phyloP scores from a whole-genome alignment of 495 filamentous ascomycete species.

The Tuber microsphaerosporum region DNA sequence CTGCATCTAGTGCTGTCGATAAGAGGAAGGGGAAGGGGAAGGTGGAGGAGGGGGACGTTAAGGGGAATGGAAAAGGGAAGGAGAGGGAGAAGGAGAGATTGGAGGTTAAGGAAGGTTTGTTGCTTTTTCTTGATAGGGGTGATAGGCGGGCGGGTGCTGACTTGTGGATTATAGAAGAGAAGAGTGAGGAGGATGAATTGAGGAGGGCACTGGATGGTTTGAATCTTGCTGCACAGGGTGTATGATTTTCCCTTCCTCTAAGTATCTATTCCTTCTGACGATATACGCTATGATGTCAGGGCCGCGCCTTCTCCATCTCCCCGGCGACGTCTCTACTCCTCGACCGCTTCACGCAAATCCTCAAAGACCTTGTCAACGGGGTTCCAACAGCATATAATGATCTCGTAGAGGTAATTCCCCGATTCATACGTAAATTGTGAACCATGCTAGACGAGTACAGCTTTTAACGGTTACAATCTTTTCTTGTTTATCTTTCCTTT shows the following conservation, averaged over 20 bases:
- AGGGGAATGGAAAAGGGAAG: constrained; percentile 31
- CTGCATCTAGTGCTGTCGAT: constrained; percentile 30
- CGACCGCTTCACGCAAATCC: constrained; percentile 73
- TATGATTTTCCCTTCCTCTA: constrained; percentile 5
- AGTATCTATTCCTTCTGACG: background rate
- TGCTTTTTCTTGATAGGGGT: constrained; percentile 23
- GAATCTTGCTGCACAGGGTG: constrained; percentile 58
- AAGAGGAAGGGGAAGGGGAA: constrained; percentile 16
- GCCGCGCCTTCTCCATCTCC: constrained; percentile 73
- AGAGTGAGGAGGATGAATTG: constrained; percentile 63
- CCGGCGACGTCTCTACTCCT: constrained; percentile 72
- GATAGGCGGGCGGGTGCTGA: constrained; percentile 43
- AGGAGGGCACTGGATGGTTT: constrained; percentile 67
- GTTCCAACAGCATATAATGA: constrained; percentile 90
- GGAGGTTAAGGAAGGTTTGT: constrained; percentile 43
- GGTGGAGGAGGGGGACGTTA: constrained; percentile 10
- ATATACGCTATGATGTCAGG: constrained; percentile 48
- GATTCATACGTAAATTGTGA: background rate
- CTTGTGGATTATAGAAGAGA: constrained; percentile 46
- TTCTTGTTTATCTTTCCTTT: background rate
- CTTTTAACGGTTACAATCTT: background rate
- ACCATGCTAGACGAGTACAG: background rate
- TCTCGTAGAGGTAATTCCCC: constrained; percentile 49
- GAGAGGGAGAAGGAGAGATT: constrained; percentile 33
- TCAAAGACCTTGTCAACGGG: constrained; percentile 86